Evolutionary conservation across 139 green algal genomes (phyloP).

Genomic region (Chlamydomonas eustigma): DNA sequence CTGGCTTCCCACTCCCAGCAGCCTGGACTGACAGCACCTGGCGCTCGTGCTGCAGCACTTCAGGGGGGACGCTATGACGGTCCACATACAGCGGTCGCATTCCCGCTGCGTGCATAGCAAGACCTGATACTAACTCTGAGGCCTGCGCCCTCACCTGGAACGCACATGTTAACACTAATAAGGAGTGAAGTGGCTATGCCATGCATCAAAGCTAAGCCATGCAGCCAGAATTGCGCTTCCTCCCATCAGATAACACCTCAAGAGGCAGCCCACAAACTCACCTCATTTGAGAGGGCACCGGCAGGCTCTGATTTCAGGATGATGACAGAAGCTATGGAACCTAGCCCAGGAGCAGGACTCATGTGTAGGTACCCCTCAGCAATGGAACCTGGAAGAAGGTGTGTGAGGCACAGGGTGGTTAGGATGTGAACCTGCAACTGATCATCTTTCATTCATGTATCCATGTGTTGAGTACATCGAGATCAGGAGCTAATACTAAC

Average conservation of each 20-base stretch:
- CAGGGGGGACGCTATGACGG: slow-evolving; percentile 33
- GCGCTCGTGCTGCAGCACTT: slow-evolving; percentile 50
- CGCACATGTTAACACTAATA: too few relatives aligned
- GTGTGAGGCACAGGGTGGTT: too few relatives aligned
- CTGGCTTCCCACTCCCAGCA: slow-evolving; percentile 58
- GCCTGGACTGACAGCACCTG: slow-evolving; percentile 30
- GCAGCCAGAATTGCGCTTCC: too few relatives aligned
- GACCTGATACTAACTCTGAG: slow-evolving; percentile 40
- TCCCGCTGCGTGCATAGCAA: slow-evolving; percentile 73
- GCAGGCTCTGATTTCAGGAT: slow-evolving; percentile 17
- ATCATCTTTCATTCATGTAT: too few relatives aligned
- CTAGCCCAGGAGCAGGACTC: slow-evolving; percentile 17
- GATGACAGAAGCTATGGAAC: slow-evolving; percentile 43
- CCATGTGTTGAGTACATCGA: too few relatives aligned
- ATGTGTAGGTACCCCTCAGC: slow-evolving; percentile 15
- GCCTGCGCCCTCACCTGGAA: slow-evolving; percentile 16
- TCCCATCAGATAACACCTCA: too few relatives aligned
- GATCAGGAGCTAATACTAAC: too few relatives aligned
- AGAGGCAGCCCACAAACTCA: too few relatives aligned
- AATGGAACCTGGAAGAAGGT: neutral
- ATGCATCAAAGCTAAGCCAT: too few relatives aligned
- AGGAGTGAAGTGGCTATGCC: too few relatives aligned
- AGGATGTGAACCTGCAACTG: too few relatives aligned
- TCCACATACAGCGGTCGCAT: slow-evolving; percentile 56
- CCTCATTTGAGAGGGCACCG: too few relatives aligned